Base-by-base conservation (phyloP, 345 rosid genomes). In the Hypericum perforatum region DNA sequence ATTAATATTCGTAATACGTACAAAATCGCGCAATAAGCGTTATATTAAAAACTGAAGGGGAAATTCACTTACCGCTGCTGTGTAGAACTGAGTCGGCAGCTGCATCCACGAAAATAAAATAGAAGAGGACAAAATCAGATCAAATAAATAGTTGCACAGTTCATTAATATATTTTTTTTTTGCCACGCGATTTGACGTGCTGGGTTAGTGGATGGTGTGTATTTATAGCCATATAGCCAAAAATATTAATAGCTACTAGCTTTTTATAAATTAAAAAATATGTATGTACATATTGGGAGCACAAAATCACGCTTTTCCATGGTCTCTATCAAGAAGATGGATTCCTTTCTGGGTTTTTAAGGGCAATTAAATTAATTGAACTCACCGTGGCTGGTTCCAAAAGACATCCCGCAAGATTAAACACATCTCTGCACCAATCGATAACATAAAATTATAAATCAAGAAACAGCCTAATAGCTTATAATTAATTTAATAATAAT, bases 371-470 rank as follows among this genome's bases (percentile, higher is more conserved):
- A 22, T 22, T 22, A 22, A 22, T 22, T 22, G 32, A 22, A 64
- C 95, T 88, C 74, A 92, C 98, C 63, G 98, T 92, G 7, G 98
- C 92, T 43, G 96, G 95, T 50, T 92, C 98, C 9, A 92, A 88
- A 68, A 92, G 57, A 63, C 98, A 92, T 6, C 98, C 98, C 48
- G 78, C 66, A 43, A 92, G 82, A 69, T 88, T 92, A 53, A 92
- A 88, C 16, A 83, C 62, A 56, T 88, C 96, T 62, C 98, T 91
- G 95, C 80, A 78, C 58, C 63, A 48, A 60, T 53, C n/a, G 13
- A 11, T 1, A 8, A 1, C 11, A 6, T 10, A 14, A 49, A 7
- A 8, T 0, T 16, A 6, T 10, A 14, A 49, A 7, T 3, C 16
- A 12, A 8, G 5, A 12, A 22, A 16, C 5, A 0, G 5, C 16